These are phyloP conservation scores for Ajuga reptans DNA, from an alignment of 305 asterid species.

Conservation along the genomic window DNA sequence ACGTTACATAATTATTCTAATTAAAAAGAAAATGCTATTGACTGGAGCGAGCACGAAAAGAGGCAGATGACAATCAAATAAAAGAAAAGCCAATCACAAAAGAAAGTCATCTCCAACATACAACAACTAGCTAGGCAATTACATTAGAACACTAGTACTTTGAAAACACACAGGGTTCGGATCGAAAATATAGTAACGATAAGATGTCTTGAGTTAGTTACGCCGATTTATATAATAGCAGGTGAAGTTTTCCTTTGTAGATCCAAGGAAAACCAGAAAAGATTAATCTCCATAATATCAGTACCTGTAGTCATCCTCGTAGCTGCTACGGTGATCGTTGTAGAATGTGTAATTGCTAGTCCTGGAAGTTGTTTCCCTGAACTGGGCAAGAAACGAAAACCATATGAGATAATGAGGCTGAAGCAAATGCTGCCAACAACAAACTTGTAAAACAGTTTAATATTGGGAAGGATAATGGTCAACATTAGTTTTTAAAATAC, in stretches of 20 bases:
- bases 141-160: constrained; percentile 12
- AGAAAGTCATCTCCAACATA: neutral
- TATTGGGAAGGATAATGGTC: neutral
- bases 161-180: neutral
- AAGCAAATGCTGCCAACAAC: neutral
- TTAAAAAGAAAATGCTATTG: no score
- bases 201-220: neutral
- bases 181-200: constrained; percentile 2
- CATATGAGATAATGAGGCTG: constrained; percentile 18
- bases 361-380: constrained; percentile 39
- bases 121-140: constrained; percentile 2
- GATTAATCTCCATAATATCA: constrained; percentile 22
- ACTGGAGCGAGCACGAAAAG: neutral
- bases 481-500: no score
- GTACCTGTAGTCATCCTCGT: constrained; percentile 45
- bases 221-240: constrained; percentile 25
- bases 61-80: neutral
- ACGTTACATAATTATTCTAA: no score
- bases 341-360: constrained; percentile 33
- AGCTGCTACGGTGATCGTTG: constrained; percentile 51
- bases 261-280: neutral
- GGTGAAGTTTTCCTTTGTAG: neutral
- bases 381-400: constrained; percentile 31
- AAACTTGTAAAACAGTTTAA: neutral
- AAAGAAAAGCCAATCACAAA: neutral